These are phyloP conservation scores for Teratosphaeriaceae sp. DNA, from an alignment of 2,329 filamentous ascomycete species.

Conservation along the genomic window DNA sequence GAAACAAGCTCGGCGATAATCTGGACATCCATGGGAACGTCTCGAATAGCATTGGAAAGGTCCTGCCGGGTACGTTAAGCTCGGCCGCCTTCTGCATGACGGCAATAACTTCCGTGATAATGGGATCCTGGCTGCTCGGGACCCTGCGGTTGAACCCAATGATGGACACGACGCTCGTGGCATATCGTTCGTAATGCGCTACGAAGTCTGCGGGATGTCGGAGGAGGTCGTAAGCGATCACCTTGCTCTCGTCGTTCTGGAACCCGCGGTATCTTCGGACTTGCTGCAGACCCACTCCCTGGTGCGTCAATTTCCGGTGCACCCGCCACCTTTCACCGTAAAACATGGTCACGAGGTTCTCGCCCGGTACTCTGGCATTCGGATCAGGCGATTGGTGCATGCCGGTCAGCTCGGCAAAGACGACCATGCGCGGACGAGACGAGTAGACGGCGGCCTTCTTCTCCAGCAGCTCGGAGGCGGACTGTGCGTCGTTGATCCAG, in stretches of 20 bases:
- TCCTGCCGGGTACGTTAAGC: slow-evolving; percentile 38
- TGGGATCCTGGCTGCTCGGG: slow-evolving; percentile 46
- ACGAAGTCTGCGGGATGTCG: slow-evolving; percentile 42
- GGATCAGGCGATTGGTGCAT: slow-evolving; percentile 14
- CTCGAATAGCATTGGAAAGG: slow-evolving; percentile 51
- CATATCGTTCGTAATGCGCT: slow-evolving; percentile 48
- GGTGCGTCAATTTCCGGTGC: slow-evolving; percentile 47
- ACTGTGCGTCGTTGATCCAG: slow-evolving; percentile 39
- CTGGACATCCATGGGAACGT: slow-evolving; percentile 49
- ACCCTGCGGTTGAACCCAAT: slow-evolving; percentile 53
- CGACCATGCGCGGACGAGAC: slow-evolving; percentile 38
- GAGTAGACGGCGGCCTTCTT: slow-evolving; percentile 41
- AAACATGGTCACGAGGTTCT: slow-evolving; percentile 39
- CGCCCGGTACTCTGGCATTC: slow-evolving; percentile 11
- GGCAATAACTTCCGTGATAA: slow-evolving; percentile 54
- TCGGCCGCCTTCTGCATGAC: slow-evolving; percentile 53
- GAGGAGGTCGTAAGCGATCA: slow-evolving; percentile 48
- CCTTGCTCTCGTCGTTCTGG: slow-evolving; percentile 53
- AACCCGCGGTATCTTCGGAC: slow-evolving; percentile 48
- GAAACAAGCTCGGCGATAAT: slow-evolving; percentile 44
- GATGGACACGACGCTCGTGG: slow-evolving; percentile 49
- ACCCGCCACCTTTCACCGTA: slow-evolving; percentile 34
- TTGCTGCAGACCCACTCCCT: slow-evolving; percentile 49
- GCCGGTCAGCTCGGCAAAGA: slow-evolving; percentile 30
- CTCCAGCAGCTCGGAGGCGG: slow-evolving; percentile 41